Evolutionary conservation across 257 asterid species (phyloP), one percentile per base, ranked within the genome.

Genomic region (Solanum appendiculatum): DNA sequence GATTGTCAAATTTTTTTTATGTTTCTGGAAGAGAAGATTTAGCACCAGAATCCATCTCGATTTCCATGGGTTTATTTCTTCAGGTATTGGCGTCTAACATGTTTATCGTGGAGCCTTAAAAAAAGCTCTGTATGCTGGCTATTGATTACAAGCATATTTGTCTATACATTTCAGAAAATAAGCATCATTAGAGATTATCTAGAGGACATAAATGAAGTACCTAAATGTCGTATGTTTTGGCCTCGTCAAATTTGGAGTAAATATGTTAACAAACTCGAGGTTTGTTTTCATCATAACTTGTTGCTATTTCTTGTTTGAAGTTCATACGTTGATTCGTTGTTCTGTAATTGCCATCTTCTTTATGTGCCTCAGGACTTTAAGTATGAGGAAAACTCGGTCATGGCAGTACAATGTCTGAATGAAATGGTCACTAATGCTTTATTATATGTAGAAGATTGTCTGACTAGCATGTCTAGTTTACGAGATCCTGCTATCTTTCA

Each of bases 211-310:
- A 95, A 96, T 68, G 99, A 97, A 95, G 92, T 95, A 86, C 99
- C 99, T 51, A 95, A 93, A 90, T 92, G 99, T 44, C 96, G 99
- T 23, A 95, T 96, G 99, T 95, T 94, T 90, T 97, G 99, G 99
- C 99, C 99, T 83, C 97, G 97, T 44, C 90, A 97, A 88, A 96
- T 97, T 70, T 97, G 99, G 98, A 91, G 96, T 88, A 96, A 95
- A 93, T 97, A 96, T 88, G 98, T 90, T 27, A 88, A 92, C 92
- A 96, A 96, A 92, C 98, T 96, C 83, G 99, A 96, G 98, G 98
- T 95, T 72, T 63, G 77, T 87, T 87, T 73, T 66, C 73, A 66
- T 27, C 36, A 27, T 27, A 66, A 13, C 36, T 12, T 27, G 73
- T 18, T 66, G 36, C 37, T 27, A 27, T 66, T 66, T 25, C 73